Base-by-base conservation (phyloP, 495 filamentous ascomycete genomes). In the Aspergillus sclerotiicarbonarius region DNA sequence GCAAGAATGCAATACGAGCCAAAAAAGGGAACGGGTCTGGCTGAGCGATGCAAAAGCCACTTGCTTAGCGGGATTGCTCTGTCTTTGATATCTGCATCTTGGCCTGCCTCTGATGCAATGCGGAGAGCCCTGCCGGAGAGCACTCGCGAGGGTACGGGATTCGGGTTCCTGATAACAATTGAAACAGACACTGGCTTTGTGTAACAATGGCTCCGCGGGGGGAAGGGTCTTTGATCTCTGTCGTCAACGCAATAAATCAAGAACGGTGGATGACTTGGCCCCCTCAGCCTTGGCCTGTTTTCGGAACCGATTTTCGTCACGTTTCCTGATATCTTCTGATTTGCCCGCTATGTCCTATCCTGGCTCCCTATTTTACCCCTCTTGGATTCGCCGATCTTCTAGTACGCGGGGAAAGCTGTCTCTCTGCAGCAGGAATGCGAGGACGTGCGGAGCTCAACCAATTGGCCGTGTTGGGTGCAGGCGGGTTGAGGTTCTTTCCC, bases 11-110 rank as follows among this genome's bases (percentile, higher is more conserved):
- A 67, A 74, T 72, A 71, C 66, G 71, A 73, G 71, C 67, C 68
- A 56, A 59, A 67, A 64, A 66, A 65, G 58, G 46, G 62, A 65
- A 67, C 65, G 68, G 67, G 66, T 72, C 65, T 64, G 71, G 70
- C 69, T 70, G 66, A 62, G 63, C 62, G 60, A 71, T 72, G 65
- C 59, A 71, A 71, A 69, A 74, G 71, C 73, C 75, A 76, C 75
- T 73, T 76, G 70, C 72, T 76, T 73, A 76, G 68, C 70, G 73
- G 69, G 71, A 64, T 68, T 67, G 60, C 62, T 68, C 67, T 54
- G 75, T 67, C 70, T 67, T 76, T 75, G 72, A 73, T 77, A 68
- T 78, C 69, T 77, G 76, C 76, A 79, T 79, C 70, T 78, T 79
- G 76, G 68, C 72, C 68, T 73, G 71, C 65, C 65, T 77, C 57